A percentile compares a stretch with the other conserved stretches of the same genome.
These are phyloP conservation scores for Alnus rubra DNA, from an alignment of 306 rosid species.

Conservation along the genomic window DNA sequence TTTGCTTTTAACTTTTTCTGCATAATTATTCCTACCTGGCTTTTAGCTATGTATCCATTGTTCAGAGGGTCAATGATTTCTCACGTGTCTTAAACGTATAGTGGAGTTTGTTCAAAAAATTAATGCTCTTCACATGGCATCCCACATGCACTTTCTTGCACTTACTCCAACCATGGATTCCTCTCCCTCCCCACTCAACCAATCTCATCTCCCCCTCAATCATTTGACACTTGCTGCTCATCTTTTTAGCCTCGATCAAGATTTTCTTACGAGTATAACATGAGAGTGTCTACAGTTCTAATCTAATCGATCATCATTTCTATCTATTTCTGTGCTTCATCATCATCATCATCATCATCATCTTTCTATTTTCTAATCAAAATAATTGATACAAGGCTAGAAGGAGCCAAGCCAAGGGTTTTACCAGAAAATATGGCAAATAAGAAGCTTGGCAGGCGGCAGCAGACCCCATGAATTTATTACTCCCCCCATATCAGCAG, in stretches of 20 bases:
- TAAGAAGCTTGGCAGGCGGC: neutral
- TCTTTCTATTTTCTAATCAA: slow-evolving; percentile 26
- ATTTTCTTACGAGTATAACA: neutral
- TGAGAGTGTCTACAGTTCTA: neutral
- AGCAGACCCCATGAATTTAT: neutral
- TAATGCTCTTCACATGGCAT: slow-evolving; percentile 75
- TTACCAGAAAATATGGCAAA: neutral
- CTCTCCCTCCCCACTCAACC: slow-evolving; percentile 38
- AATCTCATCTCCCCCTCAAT: slow-evolving; percentile 37
- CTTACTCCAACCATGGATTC: slow-evolving; percentile 42
- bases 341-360: slow-evolving; percentile 17
- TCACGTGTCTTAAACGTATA: slow-evolving; percentile 47
- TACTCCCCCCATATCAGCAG: neutral
- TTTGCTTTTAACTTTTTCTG: slow-evolving; percentile 5
- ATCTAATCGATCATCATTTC: slow-evolving; percentile 36
- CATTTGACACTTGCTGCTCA: slow-evolving; percentile 38
- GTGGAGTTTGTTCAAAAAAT: slow-evolving; percentile 40
- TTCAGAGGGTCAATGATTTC: slow-evolving; percentile 48
- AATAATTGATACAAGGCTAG: slow-evolving; percentile 24
- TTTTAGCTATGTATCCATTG: slow-evolving; percentile 21
- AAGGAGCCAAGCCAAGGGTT: neutral
- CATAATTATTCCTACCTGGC: slow-evolving; percentile 19
- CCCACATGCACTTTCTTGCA: slow-evolving; percentile 55
- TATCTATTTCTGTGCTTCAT: slow-evolving; percentile 23
- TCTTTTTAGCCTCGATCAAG: slow-evolving; percentile 21